phyloP scores from a whole-genome alignment of 2,329 filamentous ascomycete species.

The Pseudogymnoascus verrucosus region DNA sequence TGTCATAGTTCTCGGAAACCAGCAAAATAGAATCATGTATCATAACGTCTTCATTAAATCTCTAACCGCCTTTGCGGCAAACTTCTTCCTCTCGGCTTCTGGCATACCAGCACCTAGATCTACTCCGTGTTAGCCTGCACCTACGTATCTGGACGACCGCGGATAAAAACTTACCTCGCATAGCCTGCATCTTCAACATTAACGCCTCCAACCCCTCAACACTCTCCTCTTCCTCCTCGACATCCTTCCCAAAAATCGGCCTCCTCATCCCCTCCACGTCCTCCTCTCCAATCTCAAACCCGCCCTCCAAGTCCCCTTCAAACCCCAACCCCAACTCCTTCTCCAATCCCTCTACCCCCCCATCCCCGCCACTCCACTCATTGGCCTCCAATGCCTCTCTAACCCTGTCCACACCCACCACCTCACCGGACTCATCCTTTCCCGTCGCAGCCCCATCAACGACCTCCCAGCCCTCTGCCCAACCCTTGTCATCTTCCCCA shows the following conservation, averaged over 20 bases:
- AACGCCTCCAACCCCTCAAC: constrained; percentile 53
- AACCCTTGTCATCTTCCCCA: constrained; percentile 51
- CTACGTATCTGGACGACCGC: neutral
- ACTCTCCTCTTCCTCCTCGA: constrained; percentile 26
- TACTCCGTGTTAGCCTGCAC: constrained; percentile 22
- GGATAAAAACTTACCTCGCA: constrained; percentile 27
- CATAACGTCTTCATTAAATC: constrained; percentile 50
- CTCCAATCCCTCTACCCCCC: constrained; percentile 31
- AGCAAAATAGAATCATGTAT: neutral
- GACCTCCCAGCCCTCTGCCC: constrained; percentile 53
- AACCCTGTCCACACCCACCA: constrained; percentile 49
- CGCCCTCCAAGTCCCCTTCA: constrained; percentile 30
- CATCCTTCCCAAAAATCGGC: constrained; percentile 25
- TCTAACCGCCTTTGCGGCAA: constrained; percentile 53
- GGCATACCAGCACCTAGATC: constrained; percentile 52
- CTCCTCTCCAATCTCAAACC: constrained; percentile 30
- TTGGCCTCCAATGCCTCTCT: constrained; percentile 57
- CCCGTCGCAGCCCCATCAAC: constrained; percentile 42
- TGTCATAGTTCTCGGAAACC: neutral
- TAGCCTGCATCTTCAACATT: constrained; percentile 57
- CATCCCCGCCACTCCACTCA: constrained; percentile 46
- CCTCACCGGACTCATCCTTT: constrained; percentile 54
- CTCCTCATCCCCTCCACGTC: constrained; percentile 31
- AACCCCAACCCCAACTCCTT: constrained; percentile 24
- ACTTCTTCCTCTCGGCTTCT: constrained; percentile 50